These are phyloP conservation scores for Aegilops longissima DNA, from an alignment of 176 grass and related monocot species.

Conservation along the genomic window DNA sequence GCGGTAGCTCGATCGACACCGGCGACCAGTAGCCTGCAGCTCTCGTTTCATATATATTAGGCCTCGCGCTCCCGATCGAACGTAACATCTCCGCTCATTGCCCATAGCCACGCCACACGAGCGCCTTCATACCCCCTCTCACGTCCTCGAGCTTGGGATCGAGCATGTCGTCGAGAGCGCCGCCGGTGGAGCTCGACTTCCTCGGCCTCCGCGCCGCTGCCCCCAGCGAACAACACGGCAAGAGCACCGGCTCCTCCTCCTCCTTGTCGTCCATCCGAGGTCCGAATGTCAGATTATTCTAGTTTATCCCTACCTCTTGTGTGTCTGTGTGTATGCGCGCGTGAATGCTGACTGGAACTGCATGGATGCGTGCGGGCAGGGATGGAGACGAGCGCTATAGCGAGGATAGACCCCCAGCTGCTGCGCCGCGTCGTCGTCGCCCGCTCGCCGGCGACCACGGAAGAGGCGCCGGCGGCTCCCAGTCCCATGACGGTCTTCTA, in stretches of 20 bases:
- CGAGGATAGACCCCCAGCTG: constrained; percentile 54
- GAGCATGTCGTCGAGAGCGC: constrained; percentile 25
- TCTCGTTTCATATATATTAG: neutral
- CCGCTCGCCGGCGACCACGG: neutral
- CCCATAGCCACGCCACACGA: too few relatives aligned
- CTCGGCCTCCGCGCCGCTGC: constrained; percentile 27
- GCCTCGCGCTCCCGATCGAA: neutral
- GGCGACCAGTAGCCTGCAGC: too few relatives aligned
- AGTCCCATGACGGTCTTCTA: constrained; percentile 79
- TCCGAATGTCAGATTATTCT: neutral
- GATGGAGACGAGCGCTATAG: constrained; percentile 60
- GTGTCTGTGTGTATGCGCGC: too few relatives aligned
- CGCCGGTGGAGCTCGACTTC: constrained; percentile 49
- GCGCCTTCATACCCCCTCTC: too few relatives aligned
- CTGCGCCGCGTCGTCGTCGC: constrained; percentile 49
- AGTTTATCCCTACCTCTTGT: too few relatives aligned
- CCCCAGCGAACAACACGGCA: neutral
- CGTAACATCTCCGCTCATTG: neutral
- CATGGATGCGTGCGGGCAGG: too few relatives aligned
- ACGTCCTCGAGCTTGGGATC: neutral
- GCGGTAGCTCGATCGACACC: too few relatives aligned
- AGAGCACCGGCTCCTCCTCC: neutral
- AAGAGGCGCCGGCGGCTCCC: constrained; percentile 21
- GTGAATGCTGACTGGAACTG: too few relatives aligned
- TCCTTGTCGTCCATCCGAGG: constrained; percentile 44